A percentile compares a stretch with the other conserved stretches of the same genome.
Evolutionary conservation across 2,329 filamentous ascomycete species (phyloP).

Genomic region (Xylaria polymorpha): DNA sequence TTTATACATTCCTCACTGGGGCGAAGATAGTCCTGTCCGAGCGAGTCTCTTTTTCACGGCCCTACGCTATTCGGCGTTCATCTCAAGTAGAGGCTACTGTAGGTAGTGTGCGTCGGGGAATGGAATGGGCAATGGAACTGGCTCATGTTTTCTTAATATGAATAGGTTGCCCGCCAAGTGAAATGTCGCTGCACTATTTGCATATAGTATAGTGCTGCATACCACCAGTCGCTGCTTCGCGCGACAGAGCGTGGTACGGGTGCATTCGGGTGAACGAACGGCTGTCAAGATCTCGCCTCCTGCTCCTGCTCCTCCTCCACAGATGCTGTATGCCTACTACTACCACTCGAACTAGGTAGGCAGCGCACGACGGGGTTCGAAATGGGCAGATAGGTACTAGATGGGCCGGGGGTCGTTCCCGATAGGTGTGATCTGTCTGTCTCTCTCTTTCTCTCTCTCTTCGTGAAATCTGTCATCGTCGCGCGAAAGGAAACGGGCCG

Average conservation of each 20-base stretch:
- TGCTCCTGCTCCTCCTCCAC: slow-evolving; percentile 2
- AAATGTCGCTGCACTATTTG: slow-evolving; percentile 22
- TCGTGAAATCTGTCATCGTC: slow-evolving; percentile 30
- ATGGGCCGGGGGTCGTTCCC: slow-evolving; percentile 7
- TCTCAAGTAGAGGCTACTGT: too few species aligned
- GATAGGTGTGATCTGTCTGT: slow-evolving; percentile 12
- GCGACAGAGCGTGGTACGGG: slow-evolving; percentile 4
- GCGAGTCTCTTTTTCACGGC: background rate
- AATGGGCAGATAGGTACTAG: background rate
- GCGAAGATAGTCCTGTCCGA: background rate
- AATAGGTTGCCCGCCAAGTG: slow-evolving; percentile 6
- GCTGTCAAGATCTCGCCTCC: slow-evolving; percentile 14
- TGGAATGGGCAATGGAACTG: background rate
- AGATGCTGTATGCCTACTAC: slow-evolving; percentile 14
- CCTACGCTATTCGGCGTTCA: background rate
- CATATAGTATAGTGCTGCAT: slow-evolving; percentile 6
- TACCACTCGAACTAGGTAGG: background rate
- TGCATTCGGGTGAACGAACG: slow-evolving; percentile 20
- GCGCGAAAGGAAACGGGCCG: slow-evolving; percentile 12
- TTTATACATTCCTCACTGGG: background rate
- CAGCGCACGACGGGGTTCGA: slow-evolving; percentile 2
- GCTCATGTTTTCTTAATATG: too few species aligned
- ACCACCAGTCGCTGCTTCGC: slow-evolving; percentile 2
- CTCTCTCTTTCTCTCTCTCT: too few species aligned
- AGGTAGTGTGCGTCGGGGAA: background rate